Conservation (phyloP, 805 yeast species). For the Dipodascus albidus region DNA sequence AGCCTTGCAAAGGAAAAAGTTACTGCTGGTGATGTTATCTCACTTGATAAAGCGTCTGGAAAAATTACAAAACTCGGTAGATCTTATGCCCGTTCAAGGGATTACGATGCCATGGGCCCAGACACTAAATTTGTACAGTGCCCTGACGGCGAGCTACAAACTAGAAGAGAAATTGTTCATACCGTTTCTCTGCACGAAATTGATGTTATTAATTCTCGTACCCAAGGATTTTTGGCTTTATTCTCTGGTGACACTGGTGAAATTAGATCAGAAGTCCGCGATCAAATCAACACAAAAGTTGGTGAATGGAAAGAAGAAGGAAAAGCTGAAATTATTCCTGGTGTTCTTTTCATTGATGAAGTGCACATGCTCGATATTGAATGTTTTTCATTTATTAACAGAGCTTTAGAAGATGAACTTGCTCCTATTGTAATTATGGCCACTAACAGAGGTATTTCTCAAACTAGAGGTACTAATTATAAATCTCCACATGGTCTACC, state of each 20-base stretch:
- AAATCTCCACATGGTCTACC: conserved; percentile 98
- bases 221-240: conserved; percentile 93
- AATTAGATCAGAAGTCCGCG: conserved; percentile 88
- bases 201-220: conserved; percentile 93
- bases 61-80: conserved; percentile 90
- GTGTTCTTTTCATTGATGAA: conserved; percentile 94
- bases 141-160: conserved; percentile 97
- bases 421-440: conserved; percentile 98
- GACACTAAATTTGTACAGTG: conserved; percentile 96
- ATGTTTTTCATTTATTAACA: conserved; percentile 85
- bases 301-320: conserved; percentile 99
- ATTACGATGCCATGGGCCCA: conserved; percentile 98
- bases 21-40: conserved; percentile 92
- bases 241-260: conserved; percentile 97
- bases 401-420: conserved; percentile 93
- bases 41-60: conserved; percentile 92
- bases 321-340: conserved; percentile 92
- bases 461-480: conserved; percentile 85
- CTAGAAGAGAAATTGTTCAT: conserved; percentile 89
- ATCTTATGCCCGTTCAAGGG: conserved; percentile 91
- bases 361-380: conserved; percentile 98
- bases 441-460: conserved; percentile 91
- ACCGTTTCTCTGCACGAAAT: conserved; percentile 97
- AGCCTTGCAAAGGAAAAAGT: conserved; percentile 91
- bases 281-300: conserved; percentile 91